Percentiles rank a stretch among this genome's conserved stretches.
Evolutionary conservation across 2,329 filamentous ascomycete species (phyloP).

Genomic region (Botrytis squamosa): DNA sequence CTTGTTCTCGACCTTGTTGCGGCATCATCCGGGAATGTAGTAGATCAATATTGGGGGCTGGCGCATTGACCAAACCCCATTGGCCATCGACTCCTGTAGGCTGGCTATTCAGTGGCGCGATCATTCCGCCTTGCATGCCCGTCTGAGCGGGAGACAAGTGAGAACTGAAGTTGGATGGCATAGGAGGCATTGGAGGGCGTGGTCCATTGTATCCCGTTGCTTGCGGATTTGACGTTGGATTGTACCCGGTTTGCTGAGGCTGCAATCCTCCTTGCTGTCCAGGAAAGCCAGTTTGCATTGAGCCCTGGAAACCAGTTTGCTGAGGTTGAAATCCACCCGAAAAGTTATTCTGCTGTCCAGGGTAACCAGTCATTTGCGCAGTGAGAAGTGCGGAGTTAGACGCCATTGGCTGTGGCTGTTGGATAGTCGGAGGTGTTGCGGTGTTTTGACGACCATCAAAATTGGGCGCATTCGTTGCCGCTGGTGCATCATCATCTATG

Average conservation of each 20-base stretch:
- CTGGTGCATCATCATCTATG: slow-evolving; percentile 68
- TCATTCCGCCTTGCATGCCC: slow-evolving; percentile 52
- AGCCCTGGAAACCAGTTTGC: slow-evolving; percentile 45
- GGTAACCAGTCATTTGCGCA: slow-evolving; percentile 68
- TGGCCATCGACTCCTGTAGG: slow-evolving; percentile 91
- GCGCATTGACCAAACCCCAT: slow-evolving; percentile 97
- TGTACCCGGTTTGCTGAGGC: slow-evolving; percentile 67
- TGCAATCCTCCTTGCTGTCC: slow-evolving; percentile 60
- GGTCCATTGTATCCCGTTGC: slow-evolving; percentile 79
- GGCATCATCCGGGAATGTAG: slow-evolving; percentile 96
- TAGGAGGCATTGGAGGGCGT: slow-evolving; percentile 73
- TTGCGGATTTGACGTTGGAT: slow-evolving; percentile 64
- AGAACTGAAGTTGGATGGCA: slow-evolving; percentile 74
- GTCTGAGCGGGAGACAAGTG: slow-evolving; percentile 60
- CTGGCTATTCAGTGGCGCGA: slow-evolving; percentile 78
- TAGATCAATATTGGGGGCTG: slow-evolving; percentile 89
- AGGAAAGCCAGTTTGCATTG: slow-evolving; percentile 55
- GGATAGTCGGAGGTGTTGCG: slow-evolving; percentile 53
- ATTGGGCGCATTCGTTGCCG: slow-evolving; percentile 65
- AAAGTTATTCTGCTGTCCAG: slow-evolving; percentile 48
- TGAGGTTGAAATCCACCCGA: slow-evolving; percentile 46
- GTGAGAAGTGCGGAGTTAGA: slow-evolving; percentile 68
- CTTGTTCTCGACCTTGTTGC: slow-evolving; percentile 83
- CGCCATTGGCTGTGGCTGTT: slow-evolving; percentile 71
- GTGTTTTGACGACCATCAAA: slow-evolving; percentile 59